These are phyloP conservation scores for Hymenoscyphus albidus DNA, from an alignment of 2,329 filamentous ascomycete genomes.

Conservation along the genomic window DNA sequence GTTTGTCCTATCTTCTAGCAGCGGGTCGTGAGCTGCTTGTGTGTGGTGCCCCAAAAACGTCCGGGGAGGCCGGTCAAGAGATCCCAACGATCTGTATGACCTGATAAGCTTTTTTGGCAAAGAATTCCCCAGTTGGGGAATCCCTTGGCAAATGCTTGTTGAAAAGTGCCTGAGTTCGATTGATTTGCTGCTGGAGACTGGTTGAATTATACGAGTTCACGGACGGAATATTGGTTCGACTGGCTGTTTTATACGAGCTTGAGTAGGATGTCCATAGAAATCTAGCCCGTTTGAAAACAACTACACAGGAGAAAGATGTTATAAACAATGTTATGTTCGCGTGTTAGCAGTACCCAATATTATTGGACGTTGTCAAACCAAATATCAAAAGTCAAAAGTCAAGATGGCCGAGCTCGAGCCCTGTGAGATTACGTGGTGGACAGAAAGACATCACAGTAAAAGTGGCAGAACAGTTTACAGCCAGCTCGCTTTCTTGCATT, in stretches of 20 bases:
- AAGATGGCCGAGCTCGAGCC: neutral
- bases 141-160: neutral
- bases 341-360: neutral
- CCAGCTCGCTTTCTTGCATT: no score
- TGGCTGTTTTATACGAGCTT: neutral
- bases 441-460: no score
- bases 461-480: no score
- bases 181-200: no score
- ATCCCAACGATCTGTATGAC: slow-evolving; percentile 1
- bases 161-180: neutral
- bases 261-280: neutral
- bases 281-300: neutral
- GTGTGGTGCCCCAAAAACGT: neutral
- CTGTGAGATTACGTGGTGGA: no score
- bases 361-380: neutral
- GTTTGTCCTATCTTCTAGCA: slow-evolving; percentile 2
- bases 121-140: neutral
- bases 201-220: no score
- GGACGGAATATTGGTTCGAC: no score
- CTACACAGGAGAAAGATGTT: neutral
- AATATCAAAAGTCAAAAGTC: neutral
- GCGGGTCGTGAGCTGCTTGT: neutral
- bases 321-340: neutral
- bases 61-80: slow-evolving; percentile 1
- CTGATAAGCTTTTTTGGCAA: neutral